Evolutionary conservation across 371 early-diverging fungal species (phyloP), one percentile per base, ranked within the genome.

Genomic region (Apophysomyces elegans): DNA sequence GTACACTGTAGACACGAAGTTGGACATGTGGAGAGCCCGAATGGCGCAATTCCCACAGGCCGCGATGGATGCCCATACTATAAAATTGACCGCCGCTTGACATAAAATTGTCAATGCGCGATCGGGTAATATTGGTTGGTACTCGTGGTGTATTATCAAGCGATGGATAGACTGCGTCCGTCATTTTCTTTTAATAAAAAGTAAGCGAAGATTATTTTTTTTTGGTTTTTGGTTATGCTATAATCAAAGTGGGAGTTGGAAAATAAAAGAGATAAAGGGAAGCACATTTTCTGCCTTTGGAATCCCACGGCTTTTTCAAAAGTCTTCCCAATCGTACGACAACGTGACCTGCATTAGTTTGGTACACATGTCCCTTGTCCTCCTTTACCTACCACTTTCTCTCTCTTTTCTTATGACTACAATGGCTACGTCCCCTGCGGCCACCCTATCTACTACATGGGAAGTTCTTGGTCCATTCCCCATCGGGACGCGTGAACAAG

Each of bases 1-100:
- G 93, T 11, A 96, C 96, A 18, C 90, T 86, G 73, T 88, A 95
- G 13, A 90, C 87, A n/a, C 66, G 63, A 1, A 84, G 59, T 12
- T 26, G 45, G 9, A 84, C 75, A 68, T 79, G 71, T 1, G 79
- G 78, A 12, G 67, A 38, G 2, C 80, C 83, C 14, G 56, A 59
- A 16, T 73, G 67, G 16, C 80, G 56, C 11, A 58, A 21, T 11
- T 44, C 56, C 83, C 83, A 83, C 4, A 83, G 61, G 5, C 64
- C 69, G 21, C 66, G 65, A n/a, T 78, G 78, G 18, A 83, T 75
- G 12, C 83, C 83, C 83, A 83, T 83, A 8, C 67, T 64, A 63
- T 78, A 64, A 50, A 83, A 83, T n/a, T 76, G 78, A 4, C 80
- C 75, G n/a, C 70, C 68, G 11, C 58, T 65, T 2, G 77, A 54